These are phyloP conservation scores for Gossypium davidsonii DNA, from an alignment of 441 rosid genomes.

Conservation along the genomic window DNA sequence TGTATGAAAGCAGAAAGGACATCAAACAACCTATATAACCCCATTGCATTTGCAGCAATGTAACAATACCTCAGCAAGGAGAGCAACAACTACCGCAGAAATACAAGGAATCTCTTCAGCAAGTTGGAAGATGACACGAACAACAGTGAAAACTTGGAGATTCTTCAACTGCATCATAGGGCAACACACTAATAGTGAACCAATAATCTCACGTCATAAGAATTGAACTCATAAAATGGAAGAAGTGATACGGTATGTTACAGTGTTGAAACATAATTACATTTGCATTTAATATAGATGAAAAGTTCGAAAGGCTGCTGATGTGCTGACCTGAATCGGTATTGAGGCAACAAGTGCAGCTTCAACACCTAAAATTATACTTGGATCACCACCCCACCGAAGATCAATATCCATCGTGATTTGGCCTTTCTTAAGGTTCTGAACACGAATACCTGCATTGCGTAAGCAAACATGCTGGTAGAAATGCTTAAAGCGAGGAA, in stretches of 20 bases:
- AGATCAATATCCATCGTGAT: conserved; percentile 90
- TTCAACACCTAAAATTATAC: conserved; percentile 79
- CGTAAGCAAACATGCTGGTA: conserved; percentile 7
- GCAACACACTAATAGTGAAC: conserved; percentile 15
- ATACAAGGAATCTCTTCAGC: conserved; percentile 96
- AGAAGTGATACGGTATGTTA: neutral
- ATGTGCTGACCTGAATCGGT: conserved; percentile 76
- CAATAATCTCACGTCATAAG: neutral
- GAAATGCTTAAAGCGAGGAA: neutral
- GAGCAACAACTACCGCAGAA: conserved; percentile 89
- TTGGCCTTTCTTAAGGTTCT: conserved; percentile 87
- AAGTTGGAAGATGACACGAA: conserved; percentile 90
- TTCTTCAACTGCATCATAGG: conserved; percentile 70
- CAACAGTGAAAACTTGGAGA: conserved; percentile 87
- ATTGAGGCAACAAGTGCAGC: conserved; percentile 90
- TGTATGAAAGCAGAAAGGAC: neutral
- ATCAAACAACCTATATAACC: neutral
- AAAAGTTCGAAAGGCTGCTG: conserved; percentile 7
- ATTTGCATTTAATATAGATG: neutral
- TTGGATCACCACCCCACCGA: conserved; percentile 98
- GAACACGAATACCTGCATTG: conserved; percentile 83
- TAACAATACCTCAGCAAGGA: conserved; percentile 73
- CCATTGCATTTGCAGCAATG: neutral
- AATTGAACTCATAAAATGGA: neutral
- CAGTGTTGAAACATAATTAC: neutral